Base-by-base conservation (phyloP, 2,329 filamentous ascomycete genomes). In the Hypoxylon sp. region DNA sequence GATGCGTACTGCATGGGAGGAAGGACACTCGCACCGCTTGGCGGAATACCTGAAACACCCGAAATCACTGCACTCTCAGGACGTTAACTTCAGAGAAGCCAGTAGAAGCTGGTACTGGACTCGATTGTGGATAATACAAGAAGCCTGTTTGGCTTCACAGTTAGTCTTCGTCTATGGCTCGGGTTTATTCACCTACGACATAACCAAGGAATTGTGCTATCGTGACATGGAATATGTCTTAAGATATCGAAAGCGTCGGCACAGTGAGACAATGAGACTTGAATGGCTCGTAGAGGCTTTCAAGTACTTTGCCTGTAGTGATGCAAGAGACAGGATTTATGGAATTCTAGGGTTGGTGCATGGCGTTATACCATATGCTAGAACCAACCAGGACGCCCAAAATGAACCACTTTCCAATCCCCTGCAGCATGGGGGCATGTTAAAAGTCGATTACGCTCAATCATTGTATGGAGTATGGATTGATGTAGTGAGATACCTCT, bases 91-190 rank as follows among this genome's bases (percentile, higher is more conserved):
- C 28, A 9, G 9, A 30, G 6, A 7, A 30, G 3, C 6, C 6
- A 1, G 5, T 30, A 7, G 28, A 21, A 68, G 66, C 23, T 46
- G 45, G 2, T 68, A 65, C 49, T 68, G 66, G 66, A 53, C 52
- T 1, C 50, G 62, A 10, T 9, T 65, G 21, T 68, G 66, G 66
- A 30, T 65, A 43, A 34, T 65, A n/a, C 66, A 65, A 25, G 62
- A 68, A 52, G 48, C 57, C 9, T 68, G 62, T 17, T 21, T 68
- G 5, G 48, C 66, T 3, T 32, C n/a, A 2, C 4, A 17, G 7
- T 21, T 68, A 6, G 19, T 41, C 21, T 38, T 68, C 5, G 62
- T 17, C 11, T 52, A 62, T 25, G 66, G 66, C 11, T 49, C 62
- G 7, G 45, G 56, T 13, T 14, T 68, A 10, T 68, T 57, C 57